Evolutionary conservation across 1,284 basidiomycete genomes (phyloP).

Genomic region (Irpex sp.): DNA sequence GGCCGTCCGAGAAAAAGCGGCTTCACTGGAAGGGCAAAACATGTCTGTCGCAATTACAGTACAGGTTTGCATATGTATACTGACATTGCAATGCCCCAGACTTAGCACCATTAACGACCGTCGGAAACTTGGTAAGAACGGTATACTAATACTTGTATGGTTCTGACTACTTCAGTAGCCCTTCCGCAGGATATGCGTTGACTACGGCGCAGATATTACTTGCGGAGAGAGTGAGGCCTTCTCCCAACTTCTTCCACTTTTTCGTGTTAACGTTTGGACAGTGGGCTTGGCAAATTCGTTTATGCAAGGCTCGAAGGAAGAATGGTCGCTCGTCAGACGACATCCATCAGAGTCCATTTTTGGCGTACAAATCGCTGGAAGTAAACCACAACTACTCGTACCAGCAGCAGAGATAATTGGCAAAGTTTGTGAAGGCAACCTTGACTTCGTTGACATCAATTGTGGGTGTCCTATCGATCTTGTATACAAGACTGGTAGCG

Average conservation of each 20-base stretch:
- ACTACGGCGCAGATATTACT: slow-evolving; percentile 91
- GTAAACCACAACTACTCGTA: slow-evolving; percentile 73
- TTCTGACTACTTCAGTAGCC: slow-evolving; percentile 49
- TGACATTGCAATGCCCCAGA: slow-evolving; percentile 40
- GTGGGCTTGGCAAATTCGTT: slow-evolving; percentile 85
- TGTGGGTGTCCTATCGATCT: slow-evolving; percentile 97
- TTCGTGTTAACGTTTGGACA: slow-evolving; percentile 24
- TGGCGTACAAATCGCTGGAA: slow-evolving; percentile 85
- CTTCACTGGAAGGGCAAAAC: slow-evolving; percentile 87
- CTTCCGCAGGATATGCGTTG: slow-evolving; percentile 86
- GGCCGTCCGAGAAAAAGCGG: slow-evolving; percentile 83
- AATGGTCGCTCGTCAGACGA: slow-evolving; percentile 86
- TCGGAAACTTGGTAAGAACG: slow-evolving; percentile 81
- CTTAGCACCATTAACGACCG: slow-evolving; percentile 92
- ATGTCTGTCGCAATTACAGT: slow-evolving; percentile 45
- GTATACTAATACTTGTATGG: not conserved
- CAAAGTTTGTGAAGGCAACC: slow-evolving; percentile 56
- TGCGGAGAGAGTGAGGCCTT: slow-evolving; percentile 78
- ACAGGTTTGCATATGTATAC: not conserved
- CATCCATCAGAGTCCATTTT: slow-evolving; percentile 90
- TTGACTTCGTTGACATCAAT: slow-evolving; percentile 95
- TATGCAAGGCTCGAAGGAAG: slow-evolving; percentile 79
- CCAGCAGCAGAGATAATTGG: slow-evolving; percentile 84
- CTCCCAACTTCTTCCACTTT: slow-evolving; percentile 7
- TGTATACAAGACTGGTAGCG: slow-evolving; percentile 89